Percentiles rank a stretch among this genome's conserved stretches.
These are phyloP conservation scores for Suillus cothurnatus DNA, from an alignment of 768 basidiomycete species.

Conservation along the genomic window DNA sequence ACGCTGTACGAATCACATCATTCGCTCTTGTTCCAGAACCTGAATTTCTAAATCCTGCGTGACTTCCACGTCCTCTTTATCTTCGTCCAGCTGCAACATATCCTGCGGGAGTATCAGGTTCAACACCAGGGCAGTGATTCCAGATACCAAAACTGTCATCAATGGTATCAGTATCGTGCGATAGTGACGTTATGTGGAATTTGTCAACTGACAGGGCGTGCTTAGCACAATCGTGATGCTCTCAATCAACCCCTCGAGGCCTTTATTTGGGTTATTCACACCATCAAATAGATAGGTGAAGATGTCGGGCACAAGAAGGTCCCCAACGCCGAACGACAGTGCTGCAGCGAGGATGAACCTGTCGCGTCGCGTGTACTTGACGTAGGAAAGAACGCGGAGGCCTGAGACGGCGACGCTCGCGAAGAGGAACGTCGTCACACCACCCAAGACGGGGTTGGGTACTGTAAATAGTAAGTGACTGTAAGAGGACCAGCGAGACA, in stretches of 20 bases:
- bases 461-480: constrained; percentile 38
- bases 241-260: constrained; percentile 67
- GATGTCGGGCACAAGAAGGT: constrained; percentile 64
- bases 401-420: constrained; percentile 74
- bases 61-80: constrained; percentile 23
- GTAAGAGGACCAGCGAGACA: neutral
- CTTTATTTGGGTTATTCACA: constrained; percentile 51
- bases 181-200: neutral
- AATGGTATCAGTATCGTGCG: constrained; percentile 1
- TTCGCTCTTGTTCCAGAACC: neutral
- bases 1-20: neutral
- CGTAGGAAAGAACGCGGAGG: constrained; percentile 63
- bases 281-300: constrained; percentile 72
- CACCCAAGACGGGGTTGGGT: constrained; percentile 79
- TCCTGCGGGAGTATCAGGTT: constrained; percentile 57
- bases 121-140: constrained; percentile 58
- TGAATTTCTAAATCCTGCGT: constrained; percentile 28
- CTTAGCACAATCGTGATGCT: constrained; percentile 78
- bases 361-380: constrained; percentile 61
- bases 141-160: constrained; percentile 53
- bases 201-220: constrained; percentile 68
- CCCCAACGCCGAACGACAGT: constrained; percentile 67
- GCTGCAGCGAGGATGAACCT: constrained; percentile 72
- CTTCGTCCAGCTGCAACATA: constrained; percentile 23
- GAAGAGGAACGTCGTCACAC: constrained; percentile 87